Base-by-base conservation (phyloP, 2,329 filamentous ascomycete species). In the Leptographium radiaticola region DNA sequence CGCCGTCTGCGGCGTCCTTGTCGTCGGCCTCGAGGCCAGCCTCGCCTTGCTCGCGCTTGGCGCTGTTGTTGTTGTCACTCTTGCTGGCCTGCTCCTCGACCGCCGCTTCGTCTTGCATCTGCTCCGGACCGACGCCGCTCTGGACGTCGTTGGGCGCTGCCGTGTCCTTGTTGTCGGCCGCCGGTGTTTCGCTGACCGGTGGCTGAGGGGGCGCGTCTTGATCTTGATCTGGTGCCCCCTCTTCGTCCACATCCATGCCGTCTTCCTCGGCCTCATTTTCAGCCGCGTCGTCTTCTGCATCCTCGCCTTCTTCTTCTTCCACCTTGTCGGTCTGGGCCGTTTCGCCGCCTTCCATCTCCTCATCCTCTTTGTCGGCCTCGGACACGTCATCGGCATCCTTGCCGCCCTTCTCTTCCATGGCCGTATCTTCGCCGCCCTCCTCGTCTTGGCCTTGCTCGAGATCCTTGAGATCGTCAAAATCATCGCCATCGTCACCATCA, bases 391-490 rank as follows among this genome's bases (percentile, higher is more conserved):
- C 51, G 40, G 77, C 77, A 18, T 78, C 77, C 18, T 77, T 73
- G 33, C 79, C 72, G 33, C 79, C 76, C 40, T 86, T 84, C 59
- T 90, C 85, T 53, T 95, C 77, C 53, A 93, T 83, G 73, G 95
- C 77, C 51, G 93, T 83, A 73, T 95, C 85, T 57, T 95, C 87
- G 42, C 94, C 89, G 0, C 89, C 89, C 18, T 95, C 73, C 43
- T 90, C 89, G 54, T 95, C 74, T 2, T 84, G 82, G 56, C 94
- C 83, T 60, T 88, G 83, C 64, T 95, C 85, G 62, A 79, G 74
- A 52, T 78, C 54, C 2, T 34, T 34, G 10, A 56, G 49, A 53
- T 81, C 73, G 54, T 82, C 78, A 49, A 85, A 65, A 18, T 77
- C 74, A 57, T 83, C 79, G 2, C 13, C 45, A 40, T 77, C 74